Percentiles rank a stretch among this genome's conserved stretches.
phyloP scores from a whole-genome alignment of 2,329 filamentous ascomycete genomes.

The Fusarium paranaense region DNA sequence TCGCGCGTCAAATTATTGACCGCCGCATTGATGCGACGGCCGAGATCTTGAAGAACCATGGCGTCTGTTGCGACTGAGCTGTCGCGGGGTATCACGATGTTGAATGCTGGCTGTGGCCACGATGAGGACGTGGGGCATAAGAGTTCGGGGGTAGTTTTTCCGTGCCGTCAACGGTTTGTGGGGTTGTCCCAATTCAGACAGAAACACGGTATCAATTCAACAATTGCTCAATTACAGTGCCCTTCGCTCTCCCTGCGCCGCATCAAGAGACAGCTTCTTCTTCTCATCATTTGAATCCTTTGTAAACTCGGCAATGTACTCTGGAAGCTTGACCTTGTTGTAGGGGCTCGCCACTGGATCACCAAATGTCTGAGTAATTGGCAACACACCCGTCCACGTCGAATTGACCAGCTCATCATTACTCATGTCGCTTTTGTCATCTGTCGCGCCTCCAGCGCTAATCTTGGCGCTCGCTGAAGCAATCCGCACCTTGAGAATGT shows the following conservation, averaged over 20 bases:
- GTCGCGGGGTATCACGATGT: constrained; percentile 41
- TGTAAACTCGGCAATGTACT: constrained; percentile 64
- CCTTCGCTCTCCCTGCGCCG: constrained; percentile 40
- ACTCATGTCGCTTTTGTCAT: constrained; percentile 62
- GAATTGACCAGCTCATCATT: constrained; percentile 55
- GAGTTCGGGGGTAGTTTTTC: constrained; percentile 26
- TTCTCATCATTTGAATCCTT: constrained; percentile 51
- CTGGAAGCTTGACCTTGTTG: constrained; percentile 71
- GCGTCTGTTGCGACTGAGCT: constrained; percentile 38
- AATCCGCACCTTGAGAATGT: constrained; percentile 77
- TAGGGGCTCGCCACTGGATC: constrained; percentile 70
- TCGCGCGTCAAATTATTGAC: constrained; percentile 93
- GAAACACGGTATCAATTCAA: neutral
- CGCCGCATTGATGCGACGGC: constrained; percentile 97
- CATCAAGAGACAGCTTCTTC: constrained; percentile 41
- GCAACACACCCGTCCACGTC: constrained; percentile 69
- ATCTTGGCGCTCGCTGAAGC: constrained; percentile 81
- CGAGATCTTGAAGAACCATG: constrained; percentile 99
- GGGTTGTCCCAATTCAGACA: neutral
- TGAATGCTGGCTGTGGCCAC: constrained; percentile 37
- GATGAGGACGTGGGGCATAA: constrained; percentile 37
- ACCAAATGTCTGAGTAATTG: constrained; percentile 73
- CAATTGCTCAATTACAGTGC: constrained; percentile 4
- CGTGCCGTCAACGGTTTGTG: constrained; percentile 7
- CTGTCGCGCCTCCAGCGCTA: constrained; percentile 71